Evolutionary conservation across 768 basidiomycete genomes (phyloP).

Genomic region (Suillus alpinus): DNA sequence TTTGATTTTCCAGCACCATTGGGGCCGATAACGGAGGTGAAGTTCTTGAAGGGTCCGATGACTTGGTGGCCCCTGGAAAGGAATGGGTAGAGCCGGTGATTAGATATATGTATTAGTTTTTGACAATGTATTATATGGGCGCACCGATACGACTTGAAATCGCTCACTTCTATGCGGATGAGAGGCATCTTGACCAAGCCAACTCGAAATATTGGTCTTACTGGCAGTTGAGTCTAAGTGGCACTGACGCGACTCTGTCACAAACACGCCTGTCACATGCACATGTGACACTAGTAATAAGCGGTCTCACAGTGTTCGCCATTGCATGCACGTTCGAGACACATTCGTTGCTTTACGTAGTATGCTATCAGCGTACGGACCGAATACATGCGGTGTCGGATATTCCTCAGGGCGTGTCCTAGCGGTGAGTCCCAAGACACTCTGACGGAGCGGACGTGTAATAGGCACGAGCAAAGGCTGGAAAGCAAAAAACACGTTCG

Average conservation of each 20-base stretch:
- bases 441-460: too few species aligned
- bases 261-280: not conserved
- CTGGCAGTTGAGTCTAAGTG: not conserved
- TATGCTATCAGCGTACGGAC: not conserved
- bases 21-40: slow-evolving; percentile 95
- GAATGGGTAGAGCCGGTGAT: slow-evolving; percentile 2
- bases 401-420: not conserved
- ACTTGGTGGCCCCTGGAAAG: slow-evolving; percentile 67
- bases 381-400: not conserved
- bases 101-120: not conserved
- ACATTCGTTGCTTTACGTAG: not conserved
- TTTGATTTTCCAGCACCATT: slow-evolving; percentile 99
- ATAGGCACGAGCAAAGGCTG: not conserved
- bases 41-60: slow-evolving; percentile 89
- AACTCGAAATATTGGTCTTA: not conserved
- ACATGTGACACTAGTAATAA: not conserved
- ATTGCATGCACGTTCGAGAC: not conserved
- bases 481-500: not conserved
- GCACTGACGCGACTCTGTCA: not conserved
- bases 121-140: slow-evolving; percentile 8
- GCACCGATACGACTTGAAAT: slow-evolving; percentile 95
- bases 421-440: not conserved
- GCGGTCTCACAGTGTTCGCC: not conserved
- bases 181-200: slow-evolving; percentile 62
- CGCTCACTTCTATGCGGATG: slow-evolving; percentile 82